Conservation (phyloP, 306 rosid genomes). For the Datisca glomerata region DNA sequence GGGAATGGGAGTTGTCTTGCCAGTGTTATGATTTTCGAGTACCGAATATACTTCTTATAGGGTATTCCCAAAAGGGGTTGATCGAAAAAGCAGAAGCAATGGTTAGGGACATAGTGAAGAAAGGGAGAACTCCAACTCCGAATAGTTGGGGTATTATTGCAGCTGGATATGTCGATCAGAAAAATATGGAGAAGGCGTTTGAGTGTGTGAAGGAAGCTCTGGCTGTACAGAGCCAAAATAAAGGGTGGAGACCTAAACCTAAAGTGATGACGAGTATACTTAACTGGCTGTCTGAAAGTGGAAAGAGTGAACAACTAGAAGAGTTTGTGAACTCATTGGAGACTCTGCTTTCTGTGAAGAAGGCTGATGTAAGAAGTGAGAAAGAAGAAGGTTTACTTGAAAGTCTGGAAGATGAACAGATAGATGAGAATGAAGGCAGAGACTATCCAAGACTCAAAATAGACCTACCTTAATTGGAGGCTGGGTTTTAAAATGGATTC, state of each 20-base stretch:
- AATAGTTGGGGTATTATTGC: conserved; percentile 68
- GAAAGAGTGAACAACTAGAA: conserved; percentile 31
- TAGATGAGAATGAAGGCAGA: conserved; percentile 28
- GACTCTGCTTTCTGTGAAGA: conserved; percentile 31
- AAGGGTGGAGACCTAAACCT: conserved; percentile 54
- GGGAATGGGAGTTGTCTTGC: conserved; percentile 55
- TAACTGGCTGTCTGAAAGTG: conserved; percentile 26
- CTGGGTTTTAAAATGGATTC: no score
- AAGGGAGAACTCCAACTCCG: conserved; percentile 54
- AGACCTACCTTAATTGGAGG: not conserved
- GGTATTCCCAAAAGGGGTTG: conserved; percentile 30
- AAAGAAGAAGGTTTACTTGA: conserved; percentile 28
- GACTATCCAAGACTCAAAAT: conserved; percentile 20
- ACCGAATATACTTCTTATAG: conserved; percentile 36
- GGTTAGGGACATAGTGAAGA: conserved; percentile 21
- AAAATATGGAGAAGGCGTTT: conserved; percentile 55
- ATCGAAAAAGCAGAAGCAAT: conserved; percentile 36
- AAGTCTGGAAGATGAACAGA: conserved; percentile 29
- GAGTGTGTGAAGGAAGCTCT: conserved; percentile 49
- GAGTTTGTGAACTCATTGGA: conserved; percentile 40
- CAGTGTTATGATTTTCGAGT: conserved; percentile 48
- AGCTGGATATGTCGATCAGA: conserved; percentile 36
- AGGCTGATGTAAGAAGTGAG: conserved; percentile 28
- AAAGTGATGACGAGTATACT: conserved; percentile 26
- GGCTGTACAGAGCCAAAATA: conserved; percentile 23